Evolutionary conservation across 495 filamentous ascomycete species (phyloP).

Genomic region (Podospora anserina): DNA sequence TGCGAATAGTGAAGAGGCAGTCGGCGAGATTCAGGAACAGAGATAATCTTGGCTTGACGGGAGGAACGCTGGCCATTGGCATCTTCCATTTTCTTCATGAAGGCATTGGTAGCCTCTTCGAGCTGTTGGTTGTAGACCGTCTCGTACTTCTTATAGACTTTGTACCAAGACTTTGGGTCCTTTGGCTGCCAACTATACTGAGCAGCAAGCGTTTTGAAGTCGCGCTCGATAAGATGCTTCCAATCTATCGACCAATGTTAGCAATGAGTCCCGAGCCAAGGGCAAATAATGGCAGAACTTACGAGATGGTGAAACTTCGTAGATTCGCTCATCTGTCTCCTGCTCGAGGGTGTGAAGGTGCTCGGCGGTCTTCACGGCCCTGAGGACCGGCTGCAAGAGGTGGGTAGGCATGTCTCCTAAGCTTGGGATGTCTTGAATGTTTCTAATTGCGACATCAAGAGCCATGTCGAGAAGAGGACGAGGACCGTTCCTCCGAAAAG

Average conservation of each 20-base stretch:
- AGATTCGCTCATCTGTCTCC: slow-evolving; percentile 33
- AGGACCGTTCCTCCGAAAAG: slow-evolving; percentile 12
- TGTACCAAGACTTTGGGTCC: slow-evolving; percentile 36
- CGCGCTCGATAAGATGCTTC: slow-evolving; percentile 38
- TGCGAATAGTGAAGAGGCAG: slow-evolving; percentile 16
- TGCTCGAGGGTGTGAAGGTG: slow-evolving; percentile 40
- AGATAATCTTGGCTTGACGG: slow-evolving; percentile 30
- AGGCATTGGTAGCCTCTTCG: slow-evolving; percentile 44
- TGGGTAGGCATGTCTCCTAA: slow-evolving; percentile 19
- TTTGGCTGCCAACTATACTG: slow-evolving; percentile 30
- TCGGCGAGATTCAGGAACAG: slow-evolving; percentile 19
- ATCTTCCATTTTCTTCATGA: slow-evolving; percentile 33
- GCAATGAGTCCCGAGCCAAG: no score
- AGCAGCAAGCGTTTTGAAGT: slow-evolving; percentile 28
- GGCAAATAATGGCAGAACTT: no score
- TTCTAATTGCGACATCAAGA: slow-evolving; percentile 28
- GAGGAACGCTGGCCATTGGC: slow-evolving; percentile 30
- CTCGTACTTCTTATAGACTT: slow-evolving; percentile 40
- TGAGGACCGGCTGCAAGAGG: slow-evolving; percentile 25
- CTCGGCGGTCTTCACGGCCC: slow-evolving; percentile 27
- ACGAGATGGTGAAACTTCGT: slow-evolving; percentile 16
- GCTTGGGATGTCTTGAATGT: slow-evolving; percentile 22
- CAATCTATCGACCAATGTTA: slow-evolving; percentile 20
- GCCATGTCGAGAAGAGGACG: slow-evolving; percentile 38
- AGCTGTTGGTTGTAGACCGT: slow-evolving; percentile 47